Evolutionary conservation across 176 grass and related monocot genomes (phyloP).

Genomic region (Phoenix dactylifera): DNA sequence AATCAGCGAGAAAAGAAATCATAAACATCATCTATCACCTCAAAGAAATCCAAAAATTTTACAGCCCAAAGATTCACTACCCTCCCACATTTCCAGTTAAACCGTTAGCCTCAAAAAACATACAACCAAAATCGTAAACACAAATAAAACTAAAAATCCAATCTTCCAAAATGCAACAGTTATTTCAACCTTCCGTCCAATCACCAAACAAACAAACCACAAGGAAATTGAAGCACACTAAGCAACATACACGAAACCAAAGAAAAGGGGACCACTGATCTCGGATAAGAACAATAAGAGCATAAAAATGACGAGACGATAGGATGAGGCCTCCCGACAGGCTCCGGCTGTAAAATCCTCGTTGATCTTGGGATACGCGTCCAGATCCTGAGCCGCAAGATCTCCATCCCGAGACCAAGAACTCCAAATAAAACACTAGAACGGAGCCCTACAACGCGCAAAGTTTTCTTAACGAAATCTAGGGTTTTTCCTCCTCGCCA

Average conservation of each 20-base stretch:
- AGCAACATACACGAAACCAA: background rate
- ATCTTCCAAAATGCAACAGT: no score
- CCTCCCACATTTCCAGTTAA: no score
- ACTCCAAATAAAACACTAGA: background rate
- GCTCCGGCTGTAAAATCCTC: slow-evolving; percentile 99
- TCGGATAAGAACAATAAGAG: slow-evolving; percentile 90
- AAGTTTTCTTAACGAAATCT: background rate
- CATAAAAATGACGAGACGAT: slow-evolving; percentile 72
- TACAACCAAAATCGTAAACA: no score
- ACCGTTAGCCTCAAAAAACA: no score
- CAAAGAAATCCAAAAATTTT: no score
- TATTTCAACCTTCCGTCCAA: no score
- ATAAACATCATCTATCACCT: no score
- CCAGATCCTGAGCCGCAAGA: slow-evolving; percentile 70
- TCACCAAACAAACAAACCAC: no score
- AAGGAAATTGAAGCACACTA: no score
- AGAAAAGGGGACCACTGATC: slow-evolving; percentile 49
- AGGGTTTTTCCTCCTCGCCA: background rate
- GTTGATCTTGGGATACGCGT: slow-evolving; percentile 98
- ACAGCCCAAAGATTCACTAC: no score
- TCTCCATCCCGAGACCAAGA: slow-evolving; percentile 46
- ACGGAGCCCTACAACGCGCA: background rate
- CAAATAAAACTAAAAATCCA: no score
- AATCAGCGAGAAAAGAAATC: no score
- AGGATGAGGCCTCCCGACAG: slow-evolving; percentile 93